These are phyloP conservation scores for Neurospora sp. DNA, from an alignment of 2,329 filamentous ascomycete genomes.

Conservation along the genomic window DNA sequence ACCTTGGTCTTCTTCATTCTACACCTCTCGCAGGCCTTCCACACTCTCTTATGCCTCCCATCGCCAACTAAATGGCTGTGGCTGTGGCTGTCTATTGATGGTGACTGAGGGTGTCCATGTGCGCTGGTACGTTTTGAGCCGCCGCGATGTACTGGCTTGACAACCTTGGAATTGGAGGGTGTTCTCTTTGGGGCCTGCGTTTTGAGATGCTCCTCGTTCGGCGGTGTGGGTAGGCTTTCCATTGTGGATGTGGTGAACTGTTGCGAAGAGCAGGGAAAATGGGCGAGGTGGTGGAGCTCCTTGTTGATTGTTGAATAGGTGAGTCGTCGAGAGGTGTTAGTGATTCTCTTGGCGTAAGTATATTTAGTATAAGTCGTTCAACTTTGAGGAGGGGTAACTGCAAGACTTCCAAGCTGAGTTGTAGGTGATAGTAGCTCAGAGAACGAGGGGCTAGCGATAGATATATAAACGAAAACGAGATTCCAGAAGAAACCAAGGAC, in stretches of 20 bases:
- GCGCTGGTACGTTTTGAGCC: slow-evolving; percentile 38
- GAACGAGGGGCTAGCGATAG: slow-evolving; percentile 4
- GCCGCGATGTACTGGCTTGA: slow-evolving; percentile 40
- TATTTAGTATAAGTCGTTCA: slow-evolving; percentile 2
- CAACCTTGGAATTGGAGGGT: slow-evolving; percentile 32
- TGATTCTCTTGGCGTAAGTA: not conserved
- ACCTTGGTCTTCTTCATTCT: slow-evolving; percentile 64
- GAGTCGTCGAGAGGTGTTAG: not conserved
- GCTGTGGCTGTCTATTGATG: slow-evolving; percentile 28
- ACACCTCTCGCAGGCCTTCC: slow-evolving; percentile 58
- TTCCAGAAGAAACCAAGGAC: slow-evolving; percentile 3
- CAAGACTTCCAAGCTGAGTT: not conserved
- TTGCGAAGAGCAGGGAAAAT: not conserved
- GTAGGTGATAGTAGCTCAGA: not conserved
- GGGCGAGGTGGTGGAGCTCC: slow-evolving; percentile 1
- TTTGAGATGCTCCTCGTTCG: slow-evolving; percentile 35
- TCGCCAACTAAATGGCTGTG: slow-evolving; percentile 34
- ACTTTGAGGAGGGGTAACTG: not conserved
- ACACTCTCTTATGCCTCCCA: slow-evolving; percentile 52
- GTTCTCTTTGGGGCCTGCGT: slow-evolving; percentile 27
- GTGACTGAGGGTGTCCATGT: slow-evolving; percentile 27
- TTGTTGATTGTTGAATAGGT: not conserved
- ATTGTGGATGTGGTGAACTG: slow-evolving; percentile 26
- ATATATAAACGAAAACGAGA: slow-evolving; percentile 4
- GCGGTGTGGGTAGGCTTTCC: slow-evolving; percentile 44